Percentiles rank a stretch among this genome's conserved stretches.
These are phyloP conservation scores for Myxozyma melibiosi DNA, from an alignment of 805 yeast species.

Conservation along the genomic window DNA sequence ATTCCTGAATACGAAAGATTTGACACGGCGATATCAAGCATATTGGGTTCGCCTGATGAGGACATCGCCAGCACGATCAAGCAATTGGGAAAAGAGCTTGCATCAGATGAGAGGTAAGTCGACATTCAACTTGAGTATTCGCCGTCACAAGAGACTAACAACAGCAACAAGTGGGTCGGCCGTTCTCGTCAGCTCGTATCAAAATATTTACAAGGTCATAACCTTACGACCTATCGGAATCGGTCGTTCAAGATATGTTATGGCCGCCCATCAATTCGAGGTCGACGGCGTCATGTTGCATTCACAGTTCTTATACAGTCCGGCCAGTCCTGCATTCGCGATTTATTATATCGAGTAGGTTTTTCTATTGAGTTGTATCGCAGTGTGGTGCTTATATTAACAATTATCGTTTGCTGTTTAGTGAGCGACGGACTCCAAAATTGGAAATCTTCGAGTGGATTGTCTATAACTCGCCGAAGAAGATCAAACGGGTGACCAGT, in stretches of 20 bases:
- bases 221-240: neutral
- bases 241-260: constrained; percentile 5
- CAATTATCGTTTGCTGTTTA: neutral
- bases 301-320: constrained; percentile 10
- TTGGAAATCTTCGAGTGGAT: neutral
- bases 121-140: no score
- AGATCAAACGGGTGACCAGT: no score
- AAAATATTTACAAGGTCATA: constrained; percentile 18
- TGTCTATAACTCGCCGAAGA: neutral
- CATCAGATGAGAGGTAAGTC: constrained; percentile 3
- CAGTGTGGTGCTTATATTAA: neutral
- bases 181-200: constrained; percentile 17
- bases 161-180: constrained; percentile 17
- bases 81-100: constrained; percentile 17
- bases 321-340: constrained; percentile 1
- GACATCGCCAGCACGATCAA: constrained; percentile 17
- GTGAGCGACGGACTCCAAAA: neutral
- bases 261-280: constrained; percentile 10
- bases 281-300: constrained; percentile 29
- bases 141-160: no score
- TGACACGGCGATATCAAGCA: neutral
- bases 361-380: no score
- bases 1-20: neutral
- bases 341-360: constrained; percentile 8
- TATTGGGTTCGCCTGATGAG: neutral